Conservation (phyloP, 2,329 filamentous ascomycete genomes). For the Penicillium brevicompactum region DNA sequence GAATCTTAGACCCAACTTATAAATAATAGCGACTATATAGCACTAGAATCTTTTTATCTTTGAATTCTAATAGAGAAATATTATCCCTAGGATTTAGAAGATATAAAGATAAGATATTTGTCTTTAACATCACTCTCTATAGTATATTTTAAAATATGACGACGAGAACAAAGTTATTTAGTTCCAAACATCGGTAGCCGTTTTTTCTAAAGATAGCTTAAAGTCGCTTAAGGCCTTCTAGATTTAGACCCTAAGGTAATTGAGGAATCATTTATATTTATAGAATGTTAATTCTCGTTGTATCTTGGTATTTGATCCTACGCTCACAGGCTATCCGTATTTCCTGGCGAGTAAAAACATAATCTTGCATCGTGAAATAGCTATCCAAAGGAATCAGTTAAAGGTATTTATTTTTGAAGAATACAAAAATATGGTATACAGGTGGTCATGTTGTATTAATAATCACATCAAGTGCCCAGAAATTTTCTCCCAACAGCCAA, state of each 20-base stretch:
- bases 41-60: constrained; percentile 14
- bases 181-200: constrained; percentile 23
- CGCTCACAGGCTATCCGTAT: constrained; percentile 20
- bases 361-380: too few relatives aligned
- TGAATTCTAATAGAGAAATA: constrained; percentile 11
- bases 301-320: constrained; percentile 26
- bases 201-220: constrained; percentile 25
- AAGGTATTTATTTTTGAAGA: too few relatives aligned
- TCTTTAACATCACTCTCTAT: constrained; percentile 4
- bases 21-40: constrained; percentile 29
- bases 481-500: too few relatives aligned
- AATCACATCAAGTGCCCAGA: too few relatives aligned
- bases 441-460: too few relatives aligned
- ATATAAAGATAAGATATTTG: constrained; percentile 3
- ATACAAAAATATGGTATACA: too few relatives aligned
- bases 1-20: constrained; percentile 18
- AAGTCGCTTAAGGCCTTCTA: constrained; percentile 25
- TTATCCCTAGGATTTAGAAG: constrained; percentile 6
- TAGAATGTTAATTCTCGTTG: constrained; percentile 25
- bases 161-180: constrained; percentile 34
- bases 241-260: constrained; percentile 18
- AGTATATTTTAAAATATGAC: constrained; percentile 31
- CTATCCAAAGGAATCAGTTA: too few relatives aligned
- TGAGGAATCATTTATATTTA: constrained; percentile 24
- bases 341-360: constrained; percentile 18